Conservation (phyloP, 352 stramenopile genomes). For the Pythium insidiosum region DNA sequence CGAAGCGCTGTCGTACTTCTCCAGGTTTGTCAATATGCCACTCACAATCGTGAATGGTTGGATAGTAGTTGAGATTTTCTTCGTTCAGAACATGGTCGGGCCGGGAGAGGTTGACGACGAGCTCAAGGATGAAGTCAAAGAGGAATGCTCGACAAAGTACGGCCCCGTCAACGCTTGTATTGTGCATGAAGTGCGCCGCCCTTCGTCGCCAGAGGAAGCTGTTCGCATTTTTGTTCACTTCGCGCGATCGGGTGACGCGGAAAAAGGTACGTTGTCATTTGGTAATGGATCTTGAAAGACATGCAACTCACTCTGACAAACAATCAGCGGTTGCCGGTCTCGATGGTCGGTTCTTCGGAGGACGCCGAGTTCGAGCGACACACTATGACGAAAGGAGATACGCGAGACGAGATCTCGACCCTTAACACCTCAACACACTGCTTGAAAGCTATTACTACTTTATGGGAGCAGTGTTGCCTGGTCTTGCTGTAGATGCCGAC, state of each 20-base stretch:
- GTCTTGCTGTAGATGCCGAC: too few relatives aligned
- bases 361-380: slow-evolving; percentile 69
- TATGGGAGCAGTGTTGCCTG: too few relatives aligned
- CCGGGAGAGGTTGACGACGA: slow-evolving; percentile 86
- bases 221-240: slow-evolving; percentile 90
- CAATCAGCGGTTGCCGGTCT: slow-evolving; percentile 62
- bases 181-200: slow-evolving; percentile 54
- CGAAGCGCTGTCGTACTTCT: slow-evolving; percentile 22
- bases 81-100: slow-evolving; percentile 85
- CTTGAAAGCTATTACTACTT: too few relatives aligned
- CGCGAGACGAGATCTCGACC: slow-evolving; percentile 42
- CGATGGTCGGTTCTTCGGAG: slow-evolving; percentile 86
- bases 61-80: not conserved
- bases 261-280: slow-evolving; percentile 47
- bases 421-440: too few relatives aligned
- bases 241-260: slow-evolving; percentile 43
- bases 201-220: slow-evolving; percentile 48
- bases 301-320: too few relatives aligned
- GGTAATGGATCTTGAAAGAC: not conserved
- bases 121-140: slow-evolving; percentile 81
- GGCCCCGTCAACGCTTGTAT: slow-evolving; percentile 71
- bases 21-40: too few relatives aligned
- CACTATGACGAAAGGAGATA: slow-evolving; percentile 85
- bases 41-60: too few relatives aligned
- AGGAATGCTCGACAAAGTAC: slow-evolving; percentile 81